A percentile compares a stretch with the other conserved stretches of the same genome.
Evolutionary conservation across 352 stramenopile genomes (phyloP).

Genomic region (Elongisporangium prolatum): DNA sequence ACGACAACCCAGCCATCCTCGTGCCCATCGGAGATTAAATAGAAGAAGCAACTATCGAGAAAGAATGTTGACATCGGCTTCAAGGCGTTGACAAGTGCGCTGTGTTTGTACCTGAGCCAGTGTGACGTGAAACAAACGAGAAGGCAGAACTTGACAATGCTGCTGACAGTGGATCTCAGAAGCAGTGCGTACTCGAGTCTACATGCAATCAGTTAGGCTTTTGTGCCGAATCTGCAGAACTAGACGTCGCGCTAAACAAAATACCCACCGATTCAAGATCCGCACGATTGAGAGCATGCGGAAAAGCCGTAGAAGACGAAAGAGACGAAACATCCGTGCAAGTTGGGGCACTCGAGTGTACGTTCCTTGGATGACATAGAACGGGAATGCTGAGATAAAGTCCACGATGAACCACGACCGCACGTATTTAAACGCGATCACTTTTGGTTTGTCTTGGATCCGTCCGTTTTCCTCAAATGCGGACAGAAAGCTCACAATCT

Average conservation of each 20-base stretch:
- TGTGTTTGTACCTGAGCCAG: conserved; percentile 49
- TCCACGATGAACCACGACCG: conserved; percentile 73
- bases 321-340: conserved; percentile 51
- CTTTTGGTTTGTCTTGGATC: conserved; percentile 38
- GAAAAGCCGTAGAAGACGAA: conserved; percentile 56
- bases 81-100: not conserved
- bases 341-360: conserved; percentile 64
- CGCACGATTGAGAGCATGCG: conserved; percentile 70
- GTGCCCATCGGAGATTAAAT: conserved; percentile 41
- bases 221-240: too few relatives aligned
- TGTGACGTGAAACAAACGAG: conserved; percentile 78
- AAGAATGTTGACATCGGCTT: not conserved
- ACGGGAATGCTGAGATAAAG: conserved; percentile 68
- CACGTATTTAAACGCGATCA: conserved; percentile 55
- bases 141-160: conserved; percentile 74
- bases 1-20: conserved; percentile 42
- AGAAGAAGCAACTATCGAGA: conserved; percentile 48
- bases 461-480: conserved; percentile 55
- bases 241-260: too few relatives aligned
- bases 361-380: conserved; percentile 58
- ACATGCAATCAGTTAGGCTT: conserved; percentile 4
- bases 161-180: conserved; percentile 70
- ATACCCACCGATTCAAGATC: conserved; percentile 48
- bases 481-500: conserved; percentile 72
- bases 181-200: conserved; percentile 69